A percentile compares a stretch with the other conserved stretches of the same genome.
Conservation (phyloP, 169 alveolate genomes). For the Plasmodium coatneyi region DNA sequence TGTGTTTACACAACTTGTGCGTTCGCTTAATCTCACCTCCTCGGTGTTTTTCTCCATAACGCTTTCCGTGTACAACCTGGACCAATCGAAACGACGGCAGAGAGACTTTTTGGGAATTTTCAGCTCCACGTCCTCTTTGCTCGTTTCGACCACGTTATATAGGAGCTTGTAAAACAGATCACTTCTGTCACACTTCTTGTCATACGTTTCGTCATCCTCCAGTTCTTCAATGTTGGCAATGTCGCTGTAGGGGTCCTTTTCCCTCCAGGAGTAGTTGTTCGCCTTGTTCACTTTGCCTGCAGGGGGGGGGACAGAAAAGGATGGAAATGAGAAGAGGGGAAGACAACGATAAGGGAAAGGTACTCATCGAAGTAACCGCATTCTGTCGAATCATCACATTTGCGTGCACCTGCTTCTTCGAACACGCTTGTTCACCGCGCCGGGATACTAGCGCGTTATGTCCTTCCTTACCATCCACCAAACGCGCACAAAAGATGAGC, state of each 20-base stretch:
- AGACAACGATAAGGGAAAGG: neutral
- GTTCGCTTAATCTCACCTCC: constrained; percentile 16
- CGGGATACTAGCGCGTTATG: neutral
- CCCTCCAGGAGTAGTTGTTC: constrained; percentile 62
- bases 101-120: constrained; percentile 70
- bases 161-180: constrained; percentile 25
- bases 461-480: constrained; percentile 54
- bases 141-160: constrained; percentile 21
- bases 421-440: neutral
- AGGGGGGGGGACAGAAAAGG: neutral
- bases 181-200: constrained; percentile 24
- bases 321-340: neutral
- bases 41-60: constrained; percentile 23
- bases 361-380: neutral
- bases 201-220: constrained; percentile 35
- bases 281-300: constrained; percentile 43
- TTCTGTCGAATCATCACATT: neutral
- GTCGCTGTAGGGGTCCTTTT: constrained; percentile 1
- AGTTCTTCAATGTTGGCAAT: constrained; percentile 23
- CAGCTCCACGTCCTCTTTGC: constrained; percentile 29
- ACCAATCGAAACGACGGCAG: constrained; percentile 75
- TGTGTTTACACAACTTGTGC: neutral
- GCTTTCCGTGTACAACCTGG: constrained; percentile 25
- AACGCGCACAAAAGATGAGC: constrained; percentile 49
- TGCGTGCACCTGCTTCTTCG: neutral